Base-by-base conservation (phyloP, 2,329 filamentous ascomycete species). In the Penicillium sp. region DNA sequence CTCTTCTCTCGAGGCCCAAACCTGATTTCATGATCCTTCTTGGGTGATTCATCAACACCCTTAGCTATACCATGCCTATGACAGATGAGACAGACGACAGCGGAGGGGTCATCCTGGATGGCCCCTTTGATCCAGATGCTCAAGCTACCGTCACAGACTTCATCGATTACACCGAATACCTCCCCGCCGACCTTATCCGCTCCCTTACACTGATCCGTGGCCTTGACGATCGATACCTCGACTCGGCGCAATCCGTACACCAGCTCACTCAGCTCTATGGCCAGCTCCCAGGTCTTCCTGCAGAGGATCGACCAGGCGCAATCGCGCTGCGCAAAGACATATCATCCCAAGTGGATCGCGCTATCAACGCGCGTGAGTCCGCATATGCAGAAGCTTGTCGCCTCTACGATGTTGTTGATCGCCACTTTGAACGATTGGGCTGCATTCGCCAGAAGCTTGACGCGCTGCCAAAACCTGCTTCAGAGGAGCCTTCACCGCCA, bases 101-200 rank as follows among this genome's bases (percentile, higher is more conserved):
- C 51, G 73, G 74, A 36, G 74, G 72, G 54, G 67, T 78, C 49
- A 73, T 76, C 39, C 62, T 76, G n/a, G 74, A 79, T 59, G 75
- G 77, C 22, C 77, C 79, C 48, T 78, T 80, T 50, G 84, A 87
- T 66, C 84, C 85, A 32, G 85, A 88, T 65, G 82, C 84, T 53
- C 83, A 87, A 67, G 82, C 83, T 32, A 86, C 84, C 24, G 82
- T 88, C 43, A 86, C 83, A 59, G 85, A 88, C 69, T 88, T 85
- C 70, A 81, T 87, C 54, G 84, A 87, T 70, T 88, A 87, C 72
- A 88, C 85, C 58, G 85, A 88, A 72, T 86, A 85, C 76, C 85
- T 86, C 53, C 85, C 85, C 32, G 83, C 84, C 9, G 84, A 87
- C 67, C 75, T 88, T 22, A 78, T 81, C 54, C 84, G 85, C 63